phyloP scores from a whole-genome alignment of 495 filamentous ascomycete species.

The Talaromyces adpressus region DNA sequence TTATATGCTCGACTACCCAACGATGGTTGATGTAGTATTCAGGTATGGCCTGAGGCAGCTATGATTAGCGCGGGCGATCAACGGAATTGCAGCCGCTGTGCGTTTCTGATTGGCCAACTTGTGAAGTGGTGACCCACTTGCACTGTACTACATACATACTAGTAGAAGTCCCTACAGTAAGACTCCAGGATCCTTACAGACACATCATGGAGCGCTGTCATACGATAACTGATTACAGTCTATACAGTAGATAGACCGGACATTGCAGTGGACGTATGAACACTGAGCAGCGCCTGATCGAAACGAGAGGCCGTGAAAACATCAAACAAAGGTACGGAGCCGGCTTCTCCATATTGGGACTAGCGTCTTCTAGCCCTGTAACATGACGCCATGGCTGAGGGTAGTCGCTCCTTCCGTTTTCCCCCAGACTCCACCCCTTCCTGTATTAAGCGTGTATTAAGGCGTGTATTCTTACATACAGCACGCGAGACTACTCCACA shows the following conservation, averaged over 20 bases:
- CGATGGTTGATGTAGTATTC: too few relatives aligned
- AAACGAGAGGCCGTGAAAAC: too few relatives aligned
- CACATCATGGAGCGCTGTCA: neutral
- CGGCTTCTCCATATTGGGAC: slow-evolving; percentile 5
- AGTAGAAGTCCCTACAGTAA: neutral
- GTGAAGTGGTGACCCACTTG: neutral
- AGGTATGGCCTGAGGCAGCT: neutral
- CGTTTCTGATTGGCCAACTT: neutral
- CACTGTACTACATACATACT: neutral
- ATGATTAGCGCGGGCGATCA: neutral
- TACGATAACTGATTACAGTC: neutral
- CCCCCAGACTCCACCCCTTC: neutral
- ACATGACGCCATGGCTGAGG: slow-evolving; percentile 1
- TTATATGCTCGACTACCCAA: neutral
- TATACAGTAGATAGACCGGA: too few relatives aligned
- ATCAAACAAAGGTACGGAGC: neutral
- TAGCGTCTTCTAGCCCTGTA: neutral
- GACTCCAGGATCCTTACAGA: neutral
- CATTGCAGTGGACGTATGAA: neutral
- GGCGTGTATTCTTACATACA: neutral
- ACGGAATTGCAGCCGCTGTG: neutral
- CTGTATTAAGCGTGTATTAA: neutral
- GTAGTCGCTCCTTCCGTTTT: neutral
- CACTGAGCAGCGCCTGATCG: too few relatives aligned
- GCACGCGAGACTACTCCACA: slow-evolving; percentile 6